phyloP scores from a whole-genome alignment of 83 land plant species.

The Thuja plicata region DNA sequence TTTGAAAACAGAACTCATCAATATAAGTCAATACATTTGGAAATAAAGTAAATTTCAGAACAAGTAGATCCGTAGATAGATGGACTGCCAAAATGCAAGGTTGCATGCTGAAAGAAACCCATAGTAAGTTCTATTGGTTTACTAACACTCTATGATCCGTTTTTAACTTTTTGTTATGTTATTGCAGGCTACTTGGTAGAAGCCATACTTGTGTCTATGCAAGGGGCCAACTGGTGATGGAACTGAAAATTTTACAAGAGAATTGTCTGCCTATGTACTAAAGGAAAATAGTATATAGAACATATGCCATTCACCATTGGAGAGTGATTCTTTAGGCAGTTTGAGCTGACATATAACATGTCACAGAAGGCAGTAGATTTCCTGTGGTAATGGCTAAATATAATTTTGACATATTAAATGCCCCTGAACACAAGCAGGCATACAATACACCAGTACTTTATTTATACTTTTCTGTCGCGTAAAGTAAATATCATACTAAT shows the following conservation, averaged over 20 bases:
- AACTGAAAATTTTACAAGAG: background rate
- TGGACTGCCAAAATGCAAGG: background rate
- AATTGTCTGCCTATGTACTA: background rate
- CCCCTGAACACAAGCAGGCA: too few relatives aligned
- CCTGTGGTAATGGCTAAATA: too few relatives aligned
- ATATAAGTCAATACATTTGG: background rate
- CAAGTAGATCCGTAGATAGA: background rate
- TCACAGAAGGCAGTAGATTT: too few relatives aligned
- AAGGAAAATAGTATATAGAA: background rate
- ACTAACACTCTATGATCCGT: background rate
- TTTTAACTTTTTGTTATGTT: too few relatives aligned
- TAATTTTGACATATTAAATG: too few relatives aligned
- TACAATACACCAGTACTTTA: too few relatives aligned
- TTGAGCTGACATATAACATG: too few relatives aligned
- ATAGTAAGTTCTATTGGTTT: background rate
- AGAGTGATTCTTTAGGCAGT: background rate
- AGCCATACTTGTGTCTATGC: too few relatives aligned
- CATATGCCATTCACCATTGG: background rate
- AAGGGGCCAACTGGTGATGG: background rate
- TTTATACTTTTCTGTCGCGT: too few relatives aligned
- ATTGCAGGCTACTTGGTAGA: too few relatives aligned
- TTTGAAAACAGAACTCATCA: background rate
- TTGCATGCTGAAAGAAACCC: background rate
- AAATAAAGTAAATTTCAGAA: background rate
- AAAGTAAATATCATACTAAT: too few relatives aligned